Conservation (phyloP, 768 basidiomycete species). For the Naganishia vishniacii region DNA sequence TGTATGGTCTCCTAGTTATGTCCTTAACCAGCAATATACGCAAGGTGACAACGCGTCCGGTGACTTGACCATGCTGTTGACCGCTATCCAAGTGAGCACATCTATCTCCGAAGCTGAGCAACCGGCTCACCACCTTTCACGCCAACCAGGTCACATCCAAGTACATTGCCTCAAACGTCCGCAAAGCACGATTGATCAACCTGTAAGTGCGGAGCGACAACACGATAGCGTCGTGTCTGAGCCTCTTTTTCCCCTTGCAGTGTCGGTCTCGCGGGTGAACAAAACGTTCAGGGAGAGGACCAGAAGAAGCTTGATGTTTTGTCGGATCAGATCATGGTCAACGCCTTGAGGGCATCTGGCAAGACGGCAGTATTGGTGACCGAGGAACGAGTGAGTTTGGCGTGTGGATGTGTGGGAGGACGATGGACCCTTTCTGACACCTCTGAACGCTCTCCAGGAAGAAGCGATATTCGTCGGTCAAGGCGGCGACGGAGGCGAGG, state of each 20-base stretch:
- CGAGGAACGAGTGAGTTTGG: constrained; percentile 62
- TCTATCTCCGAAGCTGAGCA: not conserved
- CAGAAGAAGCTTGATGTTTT: constrained; percentile 99
- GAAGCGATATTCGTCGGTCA: constrained; percentile 70
- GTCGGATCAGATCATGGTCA: constrained; percentile 99
- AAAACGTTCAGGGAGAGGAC: constrained; percentile 95
- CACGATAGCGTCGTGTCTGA: no score
- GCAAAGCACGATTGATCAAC: constrained; percentile 94
- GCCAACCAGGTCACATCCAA: constrained; percentile 48
- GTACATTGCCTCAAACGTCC: constrained; percentile 96
- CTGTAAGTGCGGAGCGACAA: no score
- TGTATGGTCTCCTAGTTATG: constrained; percentile 58
- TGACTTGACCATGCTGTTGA: constrained; percentile 87
- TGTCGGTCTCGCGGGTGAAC: constrained; percentile 93
- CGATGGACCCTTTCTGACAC: not conserved
- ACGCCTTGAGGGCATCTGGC: constrained; percentile 89
- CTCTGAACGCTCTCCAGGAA: constrained; percentile 42
- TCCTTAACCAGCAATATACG: constrained; percentile 76
- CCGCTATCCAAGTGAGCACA: constrained; percentile 77
- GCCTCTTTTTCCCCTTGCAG: constrained; percentile 52
- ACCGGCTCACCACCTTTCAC: not conserved
- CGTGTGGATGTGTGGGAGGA: not conserved
- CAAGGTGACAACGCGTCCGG: constrained; percentile 79
- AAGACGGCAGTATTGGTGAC: constrained; percentile 95
- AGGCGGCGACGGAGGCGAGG: constrained; percentile 50